These are phyloP conservation scores for Reutealis trisperma DNA, from an alignment of 345 rosid species.

Conservation along the genomic window DNA sequence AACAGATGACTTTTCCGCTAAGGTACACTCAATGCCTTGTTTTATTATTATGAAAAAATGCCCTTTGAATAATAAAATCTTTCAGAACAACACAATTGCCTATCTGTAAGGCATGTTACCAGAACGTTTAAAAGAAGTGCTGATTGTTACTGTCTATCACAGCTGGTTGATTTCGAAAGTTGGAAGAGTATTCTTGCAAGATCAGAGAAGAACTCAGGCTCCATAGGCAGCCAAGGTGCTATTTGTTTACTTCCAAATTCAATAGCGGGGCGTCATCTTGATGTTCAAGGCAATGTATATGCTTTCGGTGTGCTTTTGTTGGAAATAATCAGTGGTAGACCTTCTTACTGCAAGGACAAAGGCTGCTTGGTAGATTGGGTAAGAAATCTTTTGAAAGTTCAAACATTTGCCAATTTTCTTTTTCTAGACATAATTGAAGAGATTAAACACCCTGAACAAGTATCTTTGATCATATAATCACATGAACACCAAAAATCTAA, in stretches of 20 bases:
- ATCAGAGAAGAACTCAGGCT: conserved; percentile 79
- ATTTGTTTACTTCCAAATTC: conserved; percentile 77
- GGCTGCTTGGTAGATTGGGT: conserved; percentile 95
- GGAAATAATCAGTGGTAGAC: conserved; percentile 91
- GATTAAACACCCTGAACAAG: not conserved
- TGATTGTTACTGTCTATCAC: conserved; percentile 21
- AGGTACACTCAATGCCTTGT: conserved; percentile 45
- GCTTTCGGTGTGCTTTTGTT: conserved; percentile 87
- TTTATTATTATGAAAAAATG: not conserved
- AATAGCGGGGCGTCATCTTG: conserved; percentile 70
- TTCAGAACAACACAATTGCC: too few relatives aligned
- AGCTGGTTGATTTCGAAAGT: conserved; percentile 96
- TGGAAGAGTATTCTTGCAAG: conserved; percentile 93
- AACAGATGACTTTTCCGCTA: conserved; percentile 92
- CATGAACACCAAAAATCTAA: not conserved
- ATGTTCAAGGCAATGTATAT: conserved; percentile 79
- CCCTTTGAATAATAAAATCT: not conserved
- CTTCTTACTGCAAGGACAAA: conserved; percentile 81
- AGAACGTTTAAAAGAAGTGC: not conserved
- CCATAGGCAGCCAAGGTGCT: conserved; percentile 72
- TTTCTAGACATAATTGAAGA: not conserved
- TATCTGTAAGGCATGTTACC: too few relatives aligned
- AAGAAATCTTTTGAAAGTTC: conserved; percentile 25
- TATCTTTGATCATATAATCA: not conserved
- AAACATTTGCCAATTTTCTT: not conserved